Evolutionary conservation across 2,329 filamentous ascomycete genomes (phyloP).

Genomic region (Emergomyces africanus): DNA sequence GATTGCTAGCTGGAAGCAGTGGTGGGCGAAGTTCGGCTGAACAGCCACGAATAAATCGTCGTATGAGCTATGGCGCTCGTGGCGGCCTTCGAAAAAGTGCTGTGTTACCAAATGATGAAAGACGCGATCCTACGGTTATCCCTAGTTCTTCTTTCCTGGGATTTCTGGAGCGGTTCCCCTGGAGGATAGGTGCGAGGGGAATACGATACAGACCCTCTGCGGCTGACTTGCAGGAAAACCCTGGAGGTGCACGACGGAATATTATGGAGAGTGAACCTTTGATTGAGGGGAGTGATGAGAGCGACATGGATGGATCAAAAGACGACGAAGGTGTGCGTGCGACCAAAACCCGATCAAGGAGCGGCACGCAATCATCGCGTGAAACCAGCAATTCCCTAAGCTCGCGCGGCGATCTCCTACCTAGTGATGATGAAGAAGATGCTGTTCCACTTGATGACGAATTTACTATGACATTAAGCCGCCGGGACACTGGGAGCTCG

Average conservation of each 20-base stretch:
- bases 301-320: constrained; percentile 18
- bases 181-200: constrained; percentile 64
- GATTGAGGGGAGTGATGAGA: constrained; percentile 48
- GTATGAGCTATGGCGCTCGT: constrained; percentile 77
- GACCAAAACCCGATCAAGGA: constrained; percentile 40
- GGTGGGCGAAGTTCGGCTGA: constrained; percentile 28
- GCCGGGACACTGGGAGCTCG: constrained; percentile 44
- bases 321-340: constrained; percentile 3
- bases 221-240: constrained; percentile 80
- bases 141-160: constrained; percentile 75
- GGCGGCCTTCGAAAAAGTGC: constrained; percentile 46
- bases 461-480: constrained; percentile 70
- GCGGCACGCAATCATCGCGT: constrained; percentile 65
- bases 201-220: constrained; percentile 82
- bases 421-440: constrained; percentile 86
- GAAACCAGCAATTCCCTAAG: constrained; percentile 76
- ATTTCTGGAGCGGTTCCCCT: constrained; percentile 72
- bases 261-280: constrained; percentile 51
- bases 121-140: constrained; percentile 71
- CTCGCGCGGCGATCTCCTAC: constrained; percentile 80
- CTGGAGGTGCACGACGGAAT: constrained; percentile 40
- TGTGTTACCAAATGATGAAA: constrained; percentile 37
- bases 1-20: constrained; percentile 55
- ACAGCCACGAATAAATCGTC: constrained; percentile 60
- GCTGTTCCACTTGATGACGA: constrained; percentile 88